Conservation (phyloP, 768 basidiomycete species). For the Hypholoma fasciculare region DNA sequence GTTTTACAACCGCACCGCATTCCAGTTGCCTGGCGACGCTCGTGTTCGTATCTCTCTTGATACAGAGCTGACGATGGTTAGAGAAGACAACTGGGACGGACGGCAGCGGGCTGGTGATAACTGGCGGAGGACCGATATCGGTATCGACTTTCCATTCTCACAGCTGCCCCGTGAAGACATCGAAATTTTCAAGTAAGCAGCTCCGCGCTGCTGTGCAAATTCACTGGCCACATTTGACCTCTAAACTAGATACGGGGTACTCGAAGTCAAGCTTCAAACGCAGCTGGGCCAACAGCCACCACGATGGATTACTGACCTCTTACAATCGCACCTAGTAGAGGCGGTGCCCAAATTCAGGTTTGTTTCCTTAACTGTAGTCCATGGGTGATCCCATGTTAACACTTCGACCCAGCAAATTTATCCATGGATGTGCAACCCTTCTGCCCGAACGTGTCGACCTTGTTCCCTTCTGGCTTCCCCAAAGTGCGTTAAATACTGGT, state of each 20-base stretch:
- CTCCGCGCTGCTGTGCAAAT: neutral
- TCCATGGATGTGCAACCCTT: constrained; percentile 94
- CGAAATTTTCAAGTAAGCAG: constrained; percentile 82
- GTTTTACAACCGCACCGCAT: constrained; percentile 98
- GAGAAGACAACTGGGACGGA: constrained; percentile 98
- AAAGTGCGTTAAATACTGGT: constrained; percentile 53
- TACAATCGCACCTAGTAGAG: constrained; percentile 92
- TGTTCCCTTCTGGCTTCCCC: constrained; percentile 98
- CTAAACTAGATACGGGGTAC: constrained; percentile 71
- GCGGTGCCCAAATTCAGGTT: constrained; percentile 97
- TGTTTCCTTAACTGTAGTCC: constrained; percentile 14
- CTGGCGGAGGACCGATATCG: constrained; percentile 94
- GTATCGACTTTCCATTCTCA: constrained; percentile 89
- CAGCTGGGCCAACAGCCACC: constrained; percentile 96
- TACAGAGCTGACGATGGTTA: constrained; percentile 90
- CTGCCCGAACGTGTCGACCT: constrained; percentile 92
- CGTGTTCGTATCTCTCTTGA: constrained; percentile 98
- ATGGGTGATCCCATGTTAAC: neutral
- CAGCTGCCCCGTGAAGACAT: constrained; percentile 76
- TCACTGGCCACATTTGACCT: neutral
- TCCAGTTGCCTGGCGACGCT: constrained; percentile 98
- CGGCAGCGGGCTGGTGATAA: constrained; percentile 74
- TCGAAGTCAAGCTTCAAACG: constrained; percentile 97
- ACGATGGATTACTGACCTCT: constrained; percentile 95
- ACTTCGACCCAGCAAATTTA: constrained; percentile 70